phyloP scores from a whole-genome alignment of 2,329 filamentous ascomycete genomes.

The Diaporthe australafricana region DNA sequence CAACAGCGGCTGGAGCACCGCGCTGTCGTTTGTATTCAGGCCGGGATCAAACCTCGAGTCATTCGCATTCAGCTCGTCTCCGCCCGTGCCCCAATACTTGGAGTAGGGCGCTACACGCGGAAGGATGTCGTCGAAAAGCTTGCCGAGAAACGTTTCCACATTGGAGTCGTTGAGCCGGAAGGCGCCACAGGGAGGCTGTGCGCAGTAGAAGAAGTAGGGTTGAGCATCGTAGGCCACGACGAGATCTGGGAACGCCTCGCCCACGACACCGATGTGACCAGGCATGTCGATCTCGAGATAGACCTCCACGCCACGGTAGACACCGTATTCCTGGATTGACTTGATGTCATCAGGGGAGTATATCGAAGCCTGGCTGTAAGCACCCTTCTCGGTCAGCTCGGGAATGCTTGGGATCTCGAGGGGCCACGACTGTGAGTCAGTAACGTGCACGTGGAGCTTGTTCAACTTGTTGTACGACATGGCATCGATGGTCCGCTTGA shows the following conservation, averaged over 20 bases:
- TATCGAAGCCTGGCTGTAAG: constrained; percentile 74
- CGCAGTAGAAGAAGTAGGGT: constrained; percentile 70
- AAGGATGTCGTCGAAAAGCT: constrained; percentile 79
- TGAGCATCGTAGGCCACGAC: constrained; percentile 72
- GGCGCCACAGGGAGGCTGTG: constrained; percentile 74
- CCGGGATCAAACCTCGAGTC: constrained; percentile 80
- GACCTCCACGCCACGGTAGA: constrained; percentile 75
- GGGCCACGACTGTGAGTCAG: constrained; percentile 88
- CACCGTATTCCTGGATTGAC: constrained; percentile 77
- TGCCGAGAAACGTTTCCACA: constrained; percentile 79
- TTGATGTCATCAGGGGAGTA: constrained; percentile 76
- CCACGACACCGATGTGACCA: constrained; percentile 79
- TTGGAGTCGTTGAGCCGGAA: constrained; percentile 80
- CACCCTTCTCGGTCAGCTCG: constrained; percentile 77
- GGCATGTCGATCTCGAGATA: constrained; percentile 86
- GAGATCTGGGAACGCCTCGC: constrained; percentile 75
- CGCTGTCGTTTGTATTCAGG: constrained; percentile 73
- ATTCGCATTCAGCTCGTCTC: constrained; percentile 86
- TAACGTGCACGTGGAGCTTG: constrained; percentile 82
- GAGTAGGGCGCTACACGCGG: constrained; percentile 77
- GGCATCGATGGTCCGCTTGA: constrained; percentile 81
- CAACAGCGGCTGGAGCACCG: constrained; percentile 78
- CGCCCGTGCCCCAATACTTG: constrained; percentile 85
- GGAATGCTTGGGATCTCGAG: constrained; percentile 82
- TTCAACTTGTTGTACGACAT: constrained; percentile 86